phyloP scores from a whole-genome alignment of 164 flowering plant genomes.

The Piper longum region DNA sequence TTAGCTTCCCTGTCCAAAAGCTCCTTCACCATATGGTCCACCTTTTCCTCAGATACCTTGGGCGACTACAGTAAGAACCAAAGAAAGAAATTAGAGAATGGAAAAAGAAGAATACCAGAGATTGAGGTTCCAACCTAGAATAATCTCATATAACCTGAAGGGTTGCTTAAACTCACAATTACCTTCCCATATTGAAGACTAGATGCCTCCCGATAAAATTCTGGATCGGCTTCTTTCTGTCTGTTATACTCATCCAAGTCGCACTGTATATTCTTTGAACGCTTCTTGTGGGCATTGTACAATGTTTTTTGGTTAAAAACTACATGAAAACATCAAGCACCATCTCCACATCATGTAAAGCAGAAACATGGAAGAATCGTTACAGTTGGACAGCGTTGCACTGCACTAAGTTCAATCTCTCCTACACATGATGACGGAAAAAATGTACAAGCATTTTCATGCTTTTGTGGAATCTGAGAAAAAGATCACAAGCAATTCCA shows the following conservation, averaged over 20 bases:
- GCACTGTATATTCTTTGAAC: constrained; percentile 62
- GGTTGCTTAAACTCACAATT: constrained; percentile 1
- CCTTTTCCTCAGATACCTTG: constrained; percentile 64
- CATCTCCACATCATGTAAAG: no score
- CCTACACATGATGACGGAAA: not conserved
- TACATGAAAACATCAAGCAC: constrained; percentile 13
- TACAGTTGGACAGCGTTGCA: no score
- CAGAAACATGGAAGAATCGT: no score
- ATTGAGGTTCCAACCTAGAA: not conserved
- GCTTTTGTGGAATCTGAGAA: not conserved
- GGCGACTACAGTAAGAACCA: constrained; percentile 27
- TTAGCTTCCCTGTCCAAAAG: constrained; percentile 51
- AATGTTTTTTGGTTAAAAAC: constrained; percentile 91
- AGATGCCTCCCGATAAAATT: constrained; percentile 94
- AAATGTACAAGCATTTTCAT: not conserved
- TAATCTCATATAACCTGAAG: not conserved
- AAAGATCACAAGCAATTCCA: not conserved
- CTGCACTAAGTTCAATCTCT: no score
- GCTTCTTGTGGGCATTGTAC: constrained; percentile 88
- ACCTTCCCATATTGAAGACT: constrained; percentile 98
- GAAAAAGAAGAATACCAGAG: not conserved
- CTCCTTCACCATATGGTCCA: constrained; percentile 86
- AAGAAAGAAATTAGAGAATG: not conserved
- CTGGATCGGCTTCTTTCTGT: constrained; percentile 91
- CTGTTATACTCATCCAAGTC: constrained; percentile 74